Base-by-base conservation (phyloP, 2,329 filamentous ascomycete genomes). In the Hypoxylon rubiginosum region DNA sequence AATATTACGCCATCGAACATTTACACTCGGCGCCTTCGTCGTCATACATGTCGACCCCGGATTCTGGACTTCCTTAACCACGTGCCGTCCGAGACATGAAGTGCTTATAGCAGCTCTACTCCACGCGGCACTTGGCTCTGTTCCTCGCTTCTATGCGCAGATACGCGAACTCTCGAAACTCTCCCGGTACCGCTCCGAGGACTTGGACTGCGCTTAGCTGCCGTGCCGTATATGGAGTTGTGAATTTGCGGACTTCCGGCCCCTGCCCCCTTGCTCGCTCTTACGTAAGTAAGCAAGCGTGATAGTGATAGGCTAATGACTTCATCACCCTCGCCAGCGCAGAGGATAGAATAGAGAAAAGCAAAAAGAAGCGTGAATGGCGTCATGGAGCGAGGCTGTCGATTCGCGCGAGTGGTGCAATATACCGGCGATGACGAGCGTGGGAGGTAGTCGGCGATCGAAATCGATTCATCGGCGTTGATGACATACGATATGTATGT, bases 281-380 rank as follows among this genome's bases (percentile, higher is more conserved):
- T 17, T 13, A 2, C 46, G 10, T 17, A 9, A 2, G 46, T 30
- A 17, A 26, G 24, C 13, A 11, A 17, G 11, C 24, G 43, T 21
- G 24, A 52, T 52, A 21, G 39, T 19, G 39, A 19, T 43, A 19
- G 8, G 39, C 9, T 43, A 43, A 39, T 52, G 50, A 52, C n/a
- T 1, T 52, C 50, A 52, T 52, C 19, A n/a, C 43, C 21, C 32
- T 10, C 26, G 36, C 5, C 48, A n/a, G 17, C 15, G n/a, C n/a
- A 21, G 4, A 9, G 6, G 19, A 54, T n/a, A n/a, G n/a, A n/a
- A n/a, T n/a, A n/a, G n/a, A 24, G 17, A 21, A 13, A 36, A 26
- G 19, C 13, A 13, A 13, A n/a, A 39, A 43, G 30, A 36, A 51
- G n/a, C n/a, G 39, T 52, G 36, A 15, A 46, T 60, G 50, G 58